Conservation (phyloP, 2,329 filamentous ascomycete species). For the Leptographium radiaticola region DNA sequence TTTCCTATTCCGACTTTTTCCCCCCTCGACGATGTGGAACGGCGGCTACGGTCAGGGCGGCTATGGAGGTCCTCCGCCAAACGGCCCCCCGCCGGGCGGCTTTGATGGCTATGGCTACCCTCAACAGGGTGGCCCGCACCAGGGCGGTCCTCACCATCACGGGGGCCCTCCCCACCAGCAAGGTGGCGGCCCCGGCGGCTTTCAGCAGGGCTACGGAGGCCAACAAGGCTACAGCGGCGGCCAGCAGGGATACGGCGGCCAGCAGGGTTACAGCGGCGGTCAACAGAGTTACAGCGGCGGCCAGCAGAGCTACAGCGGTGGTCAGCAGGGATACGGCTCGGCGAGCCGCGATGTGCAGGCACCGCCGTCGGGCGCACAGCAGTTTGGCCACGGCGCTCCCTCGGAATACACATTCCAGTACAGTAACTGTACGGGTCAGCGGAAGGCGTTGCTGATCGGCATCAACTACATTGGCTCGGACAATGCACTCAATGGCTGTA, state of each 20-base stretch:
- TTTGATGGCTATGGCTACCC: constrained; percentile 11
- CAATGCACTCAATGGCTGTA: constrained; percentile 61
- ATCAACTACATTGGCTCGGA: constrained; percentile 70
- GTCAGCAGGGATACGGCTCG: constrained; percentile 2
- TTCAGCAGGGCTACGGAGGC: constrained; percentile 3
- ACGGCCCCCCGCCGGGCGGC: constrained; percentile 7
- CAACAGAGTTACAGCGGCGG: not conserved
- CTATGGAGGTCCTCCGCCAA: constrained; percentile 5
- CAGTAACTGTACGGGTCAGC: constrained; percentile 58
- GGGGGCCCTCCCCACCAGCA: not conserved
- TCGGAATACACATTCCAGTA: constrained; percentile 61
- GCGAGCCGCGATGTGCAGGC: constrained; percentile 19
- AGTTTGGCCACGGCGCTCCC: constrained; percentile 57
- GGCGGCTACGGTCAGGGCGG: constrained; percentile 4
- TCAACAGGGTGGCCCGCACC: not conserved
- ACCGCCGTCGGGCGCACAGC: constrained; percentile 36
- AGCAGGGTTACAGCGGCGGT: not conserved
- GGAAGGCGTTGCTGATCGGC: constrained; percentile 64
- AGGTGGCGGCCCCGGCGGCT: not conserved
- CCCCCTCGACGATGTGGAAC: constrained; percentile 3
- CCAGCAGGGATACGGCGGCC: not conserved
- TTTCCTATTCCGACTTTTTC: not conserved
- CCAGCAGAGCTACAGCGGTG: not conserved
- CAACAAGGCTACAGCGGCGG: not conserved
- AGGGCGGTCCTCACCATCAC: not conserved